phyloP scores from a whole-genome alignment of 1,284 basidiomycete species.

The Wallemia mellicola region DNA sequence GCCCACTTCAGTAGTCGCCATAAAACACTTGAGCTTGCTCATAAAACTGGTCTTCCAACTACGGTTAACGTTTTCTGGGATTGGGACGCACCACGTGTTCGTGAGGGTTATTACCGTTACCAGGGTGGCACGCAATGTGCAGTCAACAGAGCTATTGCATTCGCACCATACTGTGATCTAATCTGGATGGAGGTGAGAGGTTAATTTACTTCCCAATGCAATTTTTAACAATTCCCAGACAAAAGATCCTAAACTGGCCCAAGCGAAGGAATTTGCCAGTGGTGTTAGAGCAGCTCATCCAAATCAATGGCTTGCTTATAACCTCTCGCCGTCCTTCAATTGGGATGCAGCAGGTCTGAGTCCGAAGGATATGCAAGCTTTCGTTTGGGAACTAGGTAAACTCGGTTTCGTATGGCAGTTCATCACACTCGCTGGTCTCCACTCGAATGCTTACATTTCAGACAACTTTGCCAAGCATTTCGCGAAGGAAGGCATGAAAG shows the following conservation, averaged over 20 bases:
- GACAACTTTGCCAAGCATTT: conserved; percentile 69
- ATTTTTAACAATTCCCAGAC: conserved; percentile 36
- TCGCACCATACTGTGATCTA: conserved; percentile 72
- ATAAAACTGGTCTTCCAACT: conserved; percentile 26
- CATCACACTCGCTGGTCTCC: conserved; percentile 85
- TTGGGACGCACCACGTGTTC: conserved; percentile 77
- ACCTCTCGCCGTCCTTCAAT: conserved; percentile 73
- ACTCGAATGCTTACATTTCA: conserved; percentile 90
- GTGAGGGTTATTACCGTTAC: conserved; percentile 90
- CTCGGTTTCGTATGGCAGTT: conserved; percentile 79
- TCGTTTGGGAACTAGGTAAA: conserved; percentile 73
- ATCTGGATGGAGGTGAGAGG: conserved; percentile 12
- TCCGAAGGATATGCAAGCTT: conserved; percentile 57
- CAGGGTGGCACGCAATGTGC: conserved; percentile 88
- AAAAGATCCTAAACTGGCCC: conserved; percentile 72
- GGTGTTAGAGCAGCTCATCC: conserved; percentile 56
- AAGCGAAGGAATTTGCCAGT: conserved; percentile 72
- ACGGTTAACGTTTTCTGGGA: conserved; percentile 31
- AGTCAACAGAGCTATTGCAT: conserved; percentile 69
- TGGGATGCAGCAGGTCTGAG: conserved; percentile 63
- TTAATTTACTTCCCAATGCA: conserved; percentile 19
- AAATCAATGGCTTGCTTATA: conserved; percentile 79
- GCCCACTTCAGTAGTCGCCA: conserved; percentile 35
- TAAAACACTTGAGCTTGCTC: conserved; percentile 42
- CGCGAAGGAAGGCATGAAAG: conserved; percentile 44